Evolutionary conservation across 192 early-diverging fungal species (phyloP).

Genomic region (Chytriomyces confervae): DNA sequence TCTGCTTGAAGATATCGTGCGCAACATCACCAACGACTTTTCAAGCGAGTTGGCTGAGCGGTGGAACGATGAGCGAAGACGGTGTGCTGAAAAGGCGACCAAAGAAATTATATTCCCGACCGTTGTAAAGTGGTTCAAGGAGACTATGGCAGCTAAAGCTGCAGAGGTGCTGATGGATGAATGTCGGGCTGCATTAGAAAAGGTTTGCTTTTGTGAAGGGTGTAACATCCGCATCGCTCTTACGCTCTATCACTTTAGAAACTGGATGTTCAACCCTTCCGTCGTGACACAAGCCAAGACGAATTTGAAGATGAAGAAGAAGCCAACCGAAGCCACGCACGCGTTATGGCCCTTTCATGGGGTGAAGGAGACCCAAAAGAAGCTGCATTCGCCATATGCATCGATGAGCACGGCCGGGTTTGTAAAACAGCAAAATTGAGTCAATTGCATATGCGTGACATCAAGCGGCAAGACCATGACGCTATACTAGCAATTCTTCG

Average conservation of each 20-base stretch:
- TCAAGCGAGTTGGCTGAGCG: slow-evolving; percentile 63
- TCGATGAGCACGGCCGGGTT: slow-evolving; percentile 79
- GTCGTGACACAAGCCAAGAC: slow-evolving; percentile 47
- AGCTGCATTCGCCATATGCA: slow-evolving; percentile 65
- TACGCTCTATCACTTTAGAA: slow-evolving; percentile 48
- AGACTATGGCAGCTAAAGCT: slow-evolving; percentile 75
- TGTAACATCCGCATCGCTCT: not conserved
- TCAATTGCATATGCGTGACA: slow-evolving; percentile 38
- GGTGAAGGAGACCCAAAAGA: slow-evolving; percentile 70
- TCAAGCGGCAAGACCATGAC: slow-evolving; percentile 42
- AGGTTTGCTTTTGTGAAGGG: slow-evolving; percentile 23
- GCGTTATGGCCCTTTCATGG: slow-evolving; percentile 72
- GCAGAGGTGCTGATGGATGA: slow-evolving; percentile 70
- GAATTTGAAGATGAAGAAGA: slow-evolving; percentile 39
- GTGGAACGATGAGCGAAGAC: slow-evolving; percentile 81
- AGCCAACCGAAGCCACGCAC: slow-evolving; percentile 52
- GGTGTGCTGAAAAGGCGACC: slow-evolving; percentile 65
- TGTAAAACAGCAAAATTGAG: slow-evolving; percentile 69
- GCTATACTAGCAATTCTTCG: slow-evolving; percentile 62
- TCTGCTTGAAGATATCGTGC: slow-evolving; percentile 57
- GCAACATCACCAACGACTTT: slow-evolving; percentile 64
- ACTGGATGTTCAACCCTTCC: slow-evolving; percentile 68
- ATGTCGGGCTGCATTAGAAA: slow-evolving; percentile 70
- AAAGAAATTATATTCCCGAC: slow-evolving; percentile 73
- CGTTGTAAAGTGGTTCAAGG: slow-evolving; percentile 76